Base-by-base conservation (phyloP, 176 grass and related monocot species). In the Elymus sibiricus region DNA sequence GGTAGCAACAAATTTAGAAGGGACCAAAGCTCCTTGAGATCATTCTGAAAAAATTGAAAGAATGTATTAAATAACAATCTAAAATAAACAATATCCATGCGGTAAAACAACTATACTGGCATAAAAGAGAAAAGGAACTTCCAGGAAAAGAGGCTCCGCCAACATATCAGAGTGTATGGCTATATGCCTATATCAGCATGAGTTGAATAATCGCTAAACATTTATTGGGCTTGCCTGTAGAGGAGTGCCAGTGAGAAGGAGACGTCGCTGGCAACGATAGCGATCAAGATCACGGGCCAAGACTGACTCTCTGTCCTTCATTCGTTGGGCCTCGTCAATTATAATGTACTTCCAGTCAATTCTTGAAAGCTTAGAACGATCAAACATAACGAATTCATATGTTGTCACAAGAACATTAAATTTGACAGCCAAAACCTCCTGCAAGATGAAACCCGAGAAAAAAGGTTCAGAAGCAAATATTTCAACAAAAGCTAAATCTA, bases 301-400 rank as follows among this genome's bases (percentile, higher is more conserved):
- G 59, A 99, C 97, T 21, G 97, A 99, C 64, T 99, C 94, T 67
- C 97, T 94, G 70, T 99, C 94, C 71, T 99, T 99, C 97, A 99
- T 99, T 34, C 97, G 88, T 83, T 99, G 97, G 42, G 97, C 97
- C 90, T 99, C 97, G 19, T 99, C 97, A 79, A 99, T 99, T 73
- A 99, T 94, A 90, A 99, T 99, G 63, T 99, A 99, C 78, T 93
- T 99, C 97, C 97, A 99, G 69, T 96, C 97, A 88, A 99, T 86
- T 92, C 29, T 99, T 85, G 97, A 99, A 77, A 99, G 89, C 87
- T 96, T 99, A 60, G 97, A 94, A n/a, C 97, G 97, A 42, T 99
- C 97, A 83, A 87, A 97, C 97, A 99, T 99, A 69, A 99, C 81
- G 37, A 99, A 99, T 85, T 99, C 97, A 88, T 99, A 99, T 43